phyloP scores from a whole-genome alignment of 1,139 yeast genomes.

The Kluyveromyces sp. region DNA sequence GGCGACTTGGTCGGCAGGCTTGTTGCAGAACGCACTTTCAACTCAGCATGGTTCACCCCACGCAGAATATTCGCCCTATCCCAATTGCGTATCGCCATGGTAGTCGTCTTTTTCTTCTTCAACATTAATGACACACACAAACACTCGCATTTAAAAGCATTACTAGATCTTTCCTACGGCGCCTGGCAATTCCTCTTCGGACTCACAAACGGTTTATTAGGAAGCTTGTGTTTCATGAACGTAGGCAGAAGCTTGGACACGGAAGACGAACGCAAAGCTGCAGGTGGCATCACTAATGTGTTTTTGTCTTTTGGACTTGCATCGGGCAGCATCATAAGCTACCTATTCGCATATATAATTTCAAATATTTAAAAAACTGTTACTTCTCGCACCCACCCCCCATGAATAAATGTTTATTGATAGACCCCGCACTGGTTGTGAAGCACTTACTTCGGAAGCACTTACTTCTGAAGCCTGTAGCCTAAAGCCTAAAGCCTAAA shows the following conservation, averaged over 20 bases:
- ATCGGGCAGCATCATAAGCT: slow-evolving; percentile 68
- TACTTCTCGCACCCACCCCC: not conserved
- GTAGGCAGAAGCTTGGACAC: slow-evolving; percentile 53
- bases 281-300: slow-evolving; percentile 85
- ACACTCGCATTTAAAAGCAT: slow-evolving; percentile 31
- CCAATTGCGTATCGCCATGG: slow-evolving; percentile 43
- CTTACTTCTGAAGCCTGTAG: too few species aligned
- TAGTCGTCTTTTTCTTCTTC: slow-evolving; percentile 64
- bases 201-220: slow-evolving; percentile 75
- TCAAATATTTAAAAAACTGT: not conserved
- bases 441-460: too few species aligned
- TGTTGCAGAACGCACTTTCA: slow-evolving; percentile 42
- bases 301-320: slow-evolving; percentile 70
- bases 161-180: slow-evolving; percentile 63
- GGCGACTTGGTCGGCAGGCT: slow-evolving; percentile 83
- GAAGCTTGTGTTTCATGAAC: slow-evolving; percentile 75
- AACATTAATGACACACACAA: slow-evolving; percentile 31
- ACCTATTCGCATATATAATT: slow-evolving; percentile 42
- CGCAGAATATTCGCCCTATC: slow-evolving; percentile 43
- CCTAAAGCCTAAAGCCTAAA: too few species aligned
- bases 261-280: slow-evolving; percentile 75
- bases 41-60: slow-evolving; percentile 19
- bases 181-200: slow-evolving; percentile 72
- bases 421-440: too few species aligned
- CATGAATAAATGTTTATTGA: not conserved